Evolutionary conservation across 257 asterid species (phyloP), one percentile per base, ranked within the genome.

Genomic region (Echium plantagineum): DNA sequence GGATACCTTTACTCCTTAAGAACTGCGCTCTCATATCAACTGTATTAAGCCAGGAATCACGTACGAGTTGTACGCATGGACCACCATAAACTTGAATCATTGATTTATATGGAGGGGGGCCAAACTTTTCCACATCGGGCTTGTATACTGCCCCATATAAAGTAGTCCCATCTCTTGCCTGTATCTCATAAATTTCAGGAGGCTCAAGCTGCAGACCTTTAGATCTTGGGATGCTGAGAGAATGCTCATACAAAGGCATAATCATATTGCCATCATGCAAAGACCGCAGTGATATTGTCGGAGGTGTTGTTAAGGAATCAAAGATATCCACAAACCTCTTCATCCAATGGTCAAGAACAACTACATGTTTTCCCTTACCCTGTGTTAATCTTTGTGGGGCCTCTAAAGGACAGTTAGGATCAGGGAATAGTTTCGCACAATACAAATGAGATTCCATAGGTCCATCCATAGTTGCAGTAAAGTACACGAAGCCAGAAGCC

Each of bases 11-110:
- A 71, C 84, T 85, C 69, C 83, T 71, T 57, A 90, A 78, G 72
- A 78, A 88, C 59, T 90, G 98, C 63, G 98, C 85, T 75, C 98
- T 82, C 98, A 90, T 87, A 65, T 90, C 96, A 17, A 87, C 98
- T 9, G 95, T 79, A 79, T 85, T 83, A 19, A 76, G 67, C 96
- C 94, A 90, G 61, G 96, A 90, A 83, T 90, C 81, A 48, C 74
- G 70, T 60, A 90, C 86, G 21, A 85, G 86, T 64, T 88, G 98
- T 52, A 90, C 75, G 52, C 96, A 53, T 52, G 98, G 98, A 63
- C 98, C 98, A 76, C 98, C 96, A 62, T 90, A 87, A 57, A 90
- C 98, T 59, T 87, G 94, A 66, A 90, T 67, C 96, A 90, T 90
- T 12, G 98, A 78, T 72, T 83, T 83, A 65, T 90, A 90, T 5